Conservation (phyloP, 805 yeast species). For the Ogataea degrootiae region DNA sequence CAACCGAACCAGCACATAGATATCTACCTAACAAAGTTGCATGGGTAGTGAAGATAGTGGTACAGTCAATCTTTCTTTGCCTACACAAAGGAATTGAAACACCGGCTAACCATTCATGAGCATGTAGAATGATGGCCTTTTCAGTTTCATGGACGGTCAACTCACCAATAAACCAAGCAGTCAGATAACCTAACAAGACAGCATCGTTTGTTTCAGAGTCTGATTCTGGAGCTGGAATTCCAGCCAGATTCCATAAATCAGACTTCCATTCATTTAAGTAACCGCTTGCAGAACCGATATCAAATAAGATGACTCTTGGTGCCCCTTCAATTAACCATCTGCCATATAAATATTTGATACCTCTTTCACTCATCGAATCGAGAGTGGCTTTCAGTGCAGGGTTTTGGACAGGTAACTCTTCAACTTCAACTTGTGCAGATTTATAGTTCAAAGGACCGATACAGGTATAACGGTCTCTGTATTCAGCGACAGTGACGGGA, state of each 20-base stretch:
- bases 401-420: conserved; percentile 50
- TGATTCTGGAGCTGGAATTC: conserved; percentile 88
- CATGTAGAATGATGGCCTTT: conserved; percentile 88
- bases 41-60: conserved; percentile 95
- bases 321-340: conserved; percentile 98
- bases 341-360: conserved; percentile 80
- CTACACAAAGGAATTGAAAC: conserved; percentile 90
- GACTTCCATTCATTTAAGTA: conserved; percentile 89
- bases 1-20: conserved; percentile 94
- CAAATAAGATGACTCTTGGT: conserved; percentile 87
- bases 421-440: conserved; percentile 78
- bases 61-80: conserved; percentile 85
- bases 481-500: conserved; percentile 92
- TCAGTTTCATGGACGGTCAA: conserved; percentile 77
- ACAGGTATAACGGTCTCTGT: conserved; percentile 77
- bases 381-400: conserved; percentile 54
- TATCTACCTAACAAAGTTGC: conserved; percentile 94
- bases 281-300: conserved; percentile 65
- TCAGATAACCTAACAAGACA: conserved; percentile 83
- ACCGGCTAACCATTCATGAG: conserved; percentile 98
- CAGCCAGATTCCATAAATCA: conserved; percentile 86
- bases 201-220: conserved; percentile 92
- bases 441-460: conserved; percentile 81
- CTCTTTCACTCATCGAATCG: conserved; percentile 76
- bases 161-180: conserved; percentile 97